Evolutionary conservation across 2,329 filamentous ascomycete species (phyloP), one percentile per base, ranked within the genome.

Genomic region (Tricladium varicosporioides): DNA sequence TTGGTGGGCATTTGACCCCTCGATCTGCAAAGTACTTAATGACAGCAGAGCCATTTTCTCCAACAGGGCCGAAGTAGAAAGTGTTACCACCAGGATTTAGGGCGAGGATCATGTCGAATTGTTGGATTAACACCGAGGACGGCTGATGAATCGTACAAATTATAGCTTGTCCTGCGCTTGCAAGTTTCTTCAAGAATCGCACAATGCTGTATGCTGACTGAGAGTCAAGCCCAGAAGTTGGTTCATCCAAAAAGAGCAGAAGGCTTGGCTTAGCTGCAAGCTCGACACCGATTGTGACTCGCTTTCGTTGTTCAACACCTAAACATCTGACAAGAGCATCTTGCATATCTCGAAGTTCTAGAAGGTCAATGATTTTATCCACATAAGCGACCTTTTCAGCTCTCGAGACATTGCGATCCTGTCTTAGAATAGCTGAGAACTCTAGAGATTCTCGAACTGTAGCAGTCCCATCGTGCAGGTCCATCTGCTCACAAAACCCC

Each of bases 141-240:
- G 87, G 87, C 66, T 90, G 87, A 66, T 90, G 87, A 53, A 90
- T 89, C 0, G 87, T 90, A 71, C 87, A 89, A 52, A 91, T 76
- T 60, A 91, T 88, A 7, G 86, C 86, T 66, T 89, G 85, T 1
- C 86, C 87, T 11, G 85, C 83, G 7, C 78, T 75, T 5, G 84
- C 78, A 2, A 90, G 76, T 68, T 89, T 89, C 74, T 83, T 85
- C 54, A 89, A 67, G 73, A 89, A 89, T 1, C 82, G 77, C 2
- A 89, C 78, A 58, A 90, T 89, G 0, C 81, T 86, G 70, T 80
- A 88, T 0, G 87, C 86, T 1, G 83, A 84, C 63, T 89, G 86
- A 13, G 80, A 84, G 70, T 91, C 87, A 2, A 91, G 77, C 57
- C 87, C 87, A 59, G 80, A 84, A 0, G 87, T 90, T 0, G 87